Base-by-base conservation (phyloP, 495 filamentous ascomycete genomes). In the Talaromyces proteolyticus region DNA sequence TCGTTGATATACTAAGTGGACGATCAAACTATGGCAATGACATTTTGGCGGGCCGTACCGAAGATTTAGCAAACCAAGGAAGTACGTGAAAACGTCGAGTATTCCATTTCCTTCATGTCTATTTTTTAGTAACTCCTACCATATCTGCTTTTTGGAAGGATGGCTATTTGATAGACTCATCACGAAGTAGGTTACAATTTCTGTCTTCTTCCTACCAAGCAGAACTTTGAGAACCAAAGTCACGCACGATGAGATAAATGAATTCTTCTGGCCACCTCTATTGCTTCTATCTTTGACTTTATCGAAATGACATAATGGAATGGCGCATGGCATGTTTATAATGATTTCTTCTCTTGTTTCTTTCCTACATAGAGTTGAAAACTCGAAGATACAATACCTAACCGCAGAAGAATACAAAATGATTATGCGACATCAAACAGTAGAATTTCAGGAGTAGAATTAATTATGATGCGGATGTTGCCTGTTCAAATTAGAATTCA, bases 1-100 rank as follows among this genome's bases (percentile, higher is more conserved):
- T 89, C 29, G 91, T 95, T 2, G 87, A 97, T 66, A 85, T 85
- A 10, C 65, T 99, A 24, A 88, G 86, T 34, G 93, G 90, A 3
- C 75, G 91, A 42, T 24, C 42, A 4, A 14, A 14, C 29, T 34
- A 8, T 14, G 29, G 29, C 29, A 34, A 1, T 14, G 29, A 34
- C 29, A 10, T 34, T 34, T 34, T 34, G 29, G 29, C 8, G 8
- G 8, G 8, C 8, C 29, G 29, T 14, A 34, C 8, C 4, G 29
- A 14, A 4, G 29, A 14, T 10, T 34, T 34, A 4, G 29, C 8
- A 34, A 1, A 10, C 14, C 8, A 2, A 34, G 29, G 14, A 34
- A 34, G 29, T 34, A 34, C 29, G 29, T 34, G 29, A 34, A 34
- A 34, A 1, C 2, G 14, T 10, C 14, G 8, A 10, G 4, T 34